Percentiles rank a stretch among this genome's conserved stretches.
These are phyloP conservation scores for Cucurbita pepo DNA, from an alignment of 306 rosid species.

Conservation along the genomic window DNA sequence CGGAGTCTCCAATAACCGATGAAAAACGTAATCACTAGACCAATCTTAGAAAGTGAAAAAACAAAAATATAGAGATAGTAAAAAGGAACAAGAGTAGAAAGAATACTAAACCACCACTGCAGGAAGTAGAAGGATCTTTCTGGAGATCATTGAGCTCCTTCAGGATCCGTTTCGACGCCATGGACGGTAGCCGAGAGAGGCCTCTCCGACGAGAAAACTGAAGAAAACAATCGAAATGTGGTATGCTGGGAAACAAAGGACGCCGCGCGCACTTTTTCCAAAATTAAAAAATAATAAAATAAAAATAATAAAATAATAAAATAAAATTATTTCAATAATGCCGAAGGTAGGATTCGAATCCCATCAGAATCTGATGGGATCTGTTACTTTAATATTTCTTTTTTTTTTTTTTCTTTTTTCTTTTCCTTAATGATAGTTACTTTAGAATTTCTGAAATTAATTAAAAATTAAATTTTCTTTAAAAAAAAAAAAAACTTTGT, in stretches of 20 bases:
- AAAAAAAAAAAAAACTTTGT: too few relatives aligned
- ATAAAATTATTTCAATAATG: too few relatives aligned
- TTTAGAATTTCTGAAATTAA: not conserved
- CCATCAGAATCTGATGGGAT: not conserved
- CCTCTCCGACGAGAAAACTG: conserved; percentile 26
- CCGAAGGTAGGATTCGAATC: not conserved
- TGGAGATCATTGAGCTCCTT: conserved; percentile 87
- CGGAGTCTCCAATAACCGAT: not conserved
- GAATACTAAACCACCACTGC: conserved; percentile 54
- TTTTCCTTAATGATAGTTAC: too few relatives aligned
- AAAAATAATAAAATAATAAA: too few relatives aligned
- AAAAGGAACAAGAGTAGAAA: not conserved
- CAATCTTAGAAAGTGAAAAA: not conserved
- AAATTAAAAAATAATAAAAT: not conserved
- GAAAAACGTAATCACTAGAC: not conserved
- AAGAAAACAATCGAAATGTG: not conserved
- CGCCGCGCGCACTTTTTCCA: not conserved
- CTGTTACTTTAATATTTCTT: not conserved
- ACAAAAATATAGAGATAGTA: not conserved
- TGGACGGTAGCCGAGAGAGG: conserved; percentile 21
- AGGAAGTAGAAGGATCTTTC: conserved; percentile 79
- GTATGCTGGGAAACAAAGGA: not conserved
- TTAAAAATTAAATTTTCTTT: too few relatives aligned
- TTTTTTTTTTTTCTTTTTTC: too few relatives aligned
- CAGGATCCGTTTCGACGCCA: conserved; percentile 80